Conservation (phyloP, 768 basidiomycete genomes). For the Russula abietina region DNA sequence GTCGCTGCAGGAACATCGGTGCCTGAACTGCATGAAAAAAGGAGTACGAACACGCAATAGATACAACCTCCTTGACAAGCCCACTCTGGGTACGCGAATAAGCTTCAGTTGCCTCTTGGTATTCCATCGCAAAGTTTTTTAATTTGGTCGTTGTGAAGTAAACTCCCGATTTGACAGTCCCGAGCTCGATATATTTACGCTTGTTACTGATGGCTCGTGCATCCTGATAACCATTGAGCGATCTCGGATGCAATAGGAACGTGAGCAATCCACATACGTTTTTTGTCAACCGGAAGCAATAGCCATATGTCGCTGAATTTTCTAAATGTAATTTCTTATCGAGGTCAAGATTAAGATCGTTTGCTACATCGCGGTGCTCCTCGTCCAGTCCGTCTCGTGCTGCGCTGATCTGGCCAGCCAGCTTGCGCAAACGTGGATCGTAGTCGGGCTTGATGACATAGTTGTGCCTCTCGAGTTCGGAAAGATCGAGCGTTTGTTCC, state of each 20-base stretch:
- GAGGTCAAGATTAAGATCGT: constrained; percentile 71
- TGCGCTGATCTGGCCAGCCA: constrained; percentile 61
- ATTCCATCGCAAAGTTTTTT: constrained; percentile 66
- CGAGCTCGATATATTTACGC: constrained; percentile 75
- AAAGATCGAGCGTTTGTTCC: constrained; percentile 89
- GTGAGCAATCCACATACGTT: constrained; percentile 47
- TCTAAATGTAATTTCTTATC: constrained; percentile 97
- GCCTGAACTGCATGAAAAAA: background rate
- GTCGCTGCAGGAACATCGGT: constrained; percentile 52
- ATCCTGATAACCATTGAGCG: constrained; percentile 49
- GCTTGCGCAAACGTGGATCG: constrained; percentile 62
- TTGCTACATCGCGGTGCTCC: constrained; percentile 66
- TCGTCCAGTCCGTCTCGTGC: constrained; percentile 75
- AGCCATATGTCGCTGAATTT: constrained; percentile 82
- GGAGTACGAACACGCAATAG: constrained; percentile 66
- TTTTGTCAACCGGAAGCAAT: constrained; percentile 89
- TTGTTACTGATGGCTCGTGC: constrained; percentile 58
- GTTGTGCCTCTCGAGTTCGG: constrained; percentile 76
- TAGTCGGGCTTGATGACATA: constrained; percentile 92
- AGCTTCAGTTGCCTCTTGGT: constrained; percentile 54
- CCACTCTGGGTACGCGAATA: constrained; percentile 74
- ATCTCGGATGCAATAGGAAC: background rate
- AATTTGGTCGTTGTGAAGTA: constrained; percentile 81
- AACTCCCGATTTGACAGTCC: constrained; percentile 77
- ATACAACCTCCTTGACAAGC: constrained; percentile 88